Evolutionary conservation across 305 asterid genomes (phyloP), one percentile per base, ranked within the genome.

Genomic region (Rubia peregrina): DNA sequence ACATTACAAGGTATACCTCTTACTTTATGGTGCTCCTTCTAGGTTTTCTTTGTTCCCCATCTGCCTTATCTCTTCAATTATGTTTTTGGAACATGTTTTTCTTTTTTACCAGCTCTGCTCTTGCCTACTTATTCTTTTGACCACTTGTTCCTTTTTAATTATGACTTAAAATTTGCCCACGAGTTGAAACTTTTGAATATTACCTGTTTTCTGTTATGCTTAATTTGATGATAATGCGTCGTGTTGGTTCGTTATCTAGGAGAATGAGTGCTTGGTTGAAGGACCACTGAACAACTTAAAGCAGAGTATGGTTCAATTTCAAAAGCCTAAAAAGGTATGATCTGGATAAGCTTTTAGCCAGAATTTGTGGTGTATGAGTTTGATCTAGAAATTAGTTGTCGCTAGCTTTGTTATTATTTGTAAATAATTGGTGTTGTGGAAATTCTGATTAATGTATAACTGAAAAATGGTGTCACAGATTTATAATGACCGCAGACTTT

Each of bases 231-330:
- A 51, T 74, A 17, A 51, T 73, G n/a, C n/a, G 19, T 49, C 30
- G 65, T 65, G 56, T 68, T 53, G 51, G 73, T 64, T 73, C 69
- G 73, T 70, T 74, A 7, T 21, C 64, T 78, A 95, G 99, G 99
- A 95, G 84, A 90, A 95, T 9, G 99, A 95, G 75, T 95, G 99
- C 85, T 89, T 95, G 87, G 99, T 95, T 67, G 99, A 95, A 86
- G 99, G 99, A 70, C 98, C 99, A 74, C 85, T 95, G 74, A 95
- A 88, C 83, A 95, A 95, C 83, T 81, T 95, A 70, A 95, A 92
- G 88, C 99, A 95, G 85, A 95, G 99, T 80, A 95, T 95, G 99
- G 99, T 92, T 81, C 99, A 95, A 74, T 95, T 95, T 85, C 99
- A 95, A 82, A 95, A 95, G 80, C 99, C 99, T 48, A 92, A 87